Percentiles rank a stretch among this genome's conserved stretches.
These are phyloP conservation scores for Candida orba DNA, from an alignment of 805 yeast genomes.

Conservation along the genomic window DNA sequence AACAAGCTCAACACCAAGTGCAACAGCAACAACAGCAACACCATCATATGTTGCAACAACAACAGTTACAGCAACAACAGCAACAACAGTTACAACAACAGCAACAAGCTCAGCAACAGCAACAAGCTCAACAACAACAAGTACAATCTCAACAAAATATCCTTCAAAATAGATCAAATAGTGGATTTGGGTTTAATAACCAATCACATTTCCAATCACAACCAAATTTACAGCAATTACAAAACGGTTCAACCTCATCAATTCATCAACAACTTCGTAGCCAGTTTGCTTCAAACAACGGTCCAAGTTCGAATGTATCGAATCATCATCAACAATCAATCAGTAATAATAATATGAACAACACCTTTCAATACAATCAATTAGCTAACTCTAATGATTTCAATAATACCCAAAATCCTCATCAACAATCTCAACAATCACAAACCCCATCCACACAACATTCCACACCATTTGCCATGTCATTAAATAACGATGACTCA, in stretches of 20 bases:
- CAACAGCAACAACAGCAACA: constrained; percentile 31
- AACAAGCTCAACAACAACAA: background rate
- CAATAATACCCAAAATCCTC: constrained; percentile 7
- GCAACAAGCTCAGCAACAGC: constrained; percentile 15
- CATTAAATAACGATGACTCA: constrained; percentile 20
- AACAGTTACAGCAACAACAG: constrained; percentile 13
- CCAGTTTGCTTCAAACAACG: constrained; percentile 4
- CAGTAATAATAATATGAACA: background rate
- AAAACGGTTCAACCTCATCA: constrained; percentile 12
- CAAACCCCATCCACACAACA: constrained; percentile 10
- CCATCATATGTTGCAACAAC: constrained; percentile 4
- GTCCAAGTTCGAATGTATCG: too few relatives aligned
- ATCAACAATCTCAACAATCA: constrained; percentile 18
- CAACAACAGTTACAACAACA: constrained; percentile 7
- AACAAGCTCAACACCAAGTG: constrained; percentile 29
- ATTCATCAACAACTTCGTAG: constrained; percentile 11
- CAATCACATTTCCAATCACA: constrained; percentile 9
- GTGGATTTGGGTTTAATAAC: too few relatives aligned
- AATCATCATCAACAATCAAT: too few relatives aligned
- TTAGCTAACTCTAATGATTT: constrained; percentile 2
- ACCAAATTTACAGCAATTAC: constrained; percentile 11
- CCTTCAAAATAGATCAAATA: background rate
- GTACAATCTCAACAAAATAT: background rate
- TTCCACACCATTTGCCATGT: constrained; percentile 29
- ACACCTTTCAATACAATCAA: constrained; percentile 2